Evolutionary conservation across 2,329 filamentous ascomycete genomes (phyloP), one percentile per base, ranked within the genome.

Genomic region (Volutella citrinella): DNA sequence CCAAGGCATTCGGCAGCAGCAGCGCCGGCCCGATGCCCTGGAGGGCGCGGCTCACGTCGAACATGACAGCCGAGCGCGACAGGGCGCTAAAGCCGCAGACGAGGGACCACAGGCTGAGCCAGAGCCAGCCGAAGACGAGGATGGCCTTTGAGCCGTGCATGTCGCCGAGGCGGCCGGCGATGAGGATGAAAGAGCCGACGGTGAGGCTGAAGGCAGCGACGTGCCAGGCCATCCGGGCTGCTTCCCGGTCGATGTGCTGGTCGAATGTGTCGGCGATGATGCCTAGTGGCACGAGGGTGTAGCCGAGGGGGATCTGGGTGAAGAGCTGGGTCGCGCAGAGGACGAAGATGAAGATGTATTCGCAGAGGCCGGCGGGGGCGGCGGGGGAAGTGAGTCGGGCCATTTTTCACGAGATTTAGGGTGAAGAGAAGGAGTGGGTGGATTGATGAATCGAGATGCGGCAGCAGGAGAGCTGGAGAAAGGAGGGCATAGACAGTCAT

Each of bases 11-110:
- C 0, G 77, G 76, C 13, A 81, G 54, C 27, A 68, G 46, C 27
- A 81, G 63, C 0, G 76, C 71, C 1, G 75, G 71, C 0, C 76
- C 77, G 24, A 76, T 68, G 3, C 72, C 70, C 40, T 76, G 70
- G 9, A 77, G 53, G 4, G 65, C 69, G 16, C 73, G 65, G 18
- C 62, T 62, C 32, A 73, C 60, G 23, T 65, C 63, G 46, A 76
- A 73, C 36, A 62, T 51, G 16, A 58, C 38, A 24, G 55, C 66
- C 46, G 70, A 51, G 12, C 59, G 62, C 31, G 57, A 63, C 27
- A 56, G 45, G 16, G 46, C 43, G n/a, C n/a, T n/a, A 12, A 54
- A 24, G 1, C 70, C 73, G 7, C 61, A 65, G 4, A 70, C 37
- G 4, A 72, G 46, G 6, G 66, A 68, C 63, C 69, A 78, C 8